Evolutionary conservation across 805 yeast genomes (phyloP), one percentile per base, ranked within the genome.

Genomic region (Yueomyces sp.): DNA sequence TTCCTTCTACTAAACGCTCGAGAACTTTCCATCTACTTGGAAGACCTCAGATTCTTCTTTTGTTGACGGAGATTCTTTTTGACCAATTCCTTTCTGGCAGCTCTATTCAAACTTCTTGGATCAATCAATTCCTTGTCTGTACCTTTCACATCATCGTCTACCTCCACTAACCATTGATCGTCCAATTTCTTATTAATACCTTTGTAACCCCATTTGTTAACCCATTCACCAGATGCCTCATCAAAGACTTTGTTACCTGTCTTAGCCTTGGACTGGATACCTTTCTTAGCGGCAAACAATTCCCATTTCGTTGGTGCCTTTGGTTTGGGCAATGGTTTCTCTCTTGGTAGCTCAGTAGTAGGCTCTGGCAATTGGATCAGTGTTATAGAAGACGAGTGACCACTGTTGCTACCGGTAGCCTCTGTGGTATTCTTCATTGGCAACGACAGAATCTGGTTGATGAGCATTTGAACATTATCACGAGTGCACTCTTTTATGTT

Each of bases 221-320:
- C 95, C 98, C 98, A 92, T 65, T 87, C 88, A 42, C 90, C 88
- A 31, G 76, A 67, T 32, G 75, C 92, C 63, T 92, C 97, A 63
- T 92, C 95, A 55, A 68, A 92, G 1, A 85, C 86, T 75, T 81
- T 70, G 67, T 85, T 92, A 40, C 95, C 96, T 30, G 84, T 80
- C 62, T 81, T 87, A 47, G 84, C 85, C 72, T 85, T 88, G 66
- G 94, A 75, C 65, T 82, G 72, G 62, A 92, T 92, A 57, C 97
- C 97, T 68, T 92, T 92, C 73, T 77, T 85, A 47, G 83, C 83
- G 50, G 99, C 99, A 70, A 92, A 92, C 59, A 75, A 74, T 68
- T 92, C 96, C 99, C 99, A 92, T 68, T 81, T 87, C 51, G 98
- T 88, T 54, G 79, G 84, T 44, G 90, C 81, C 69, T 85, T 92